These are phyloP conservation scores for Musa troglodytarum DNA, from an alignment of 176 grass and related monocot species.

Conservation along the genomic window DNA sequence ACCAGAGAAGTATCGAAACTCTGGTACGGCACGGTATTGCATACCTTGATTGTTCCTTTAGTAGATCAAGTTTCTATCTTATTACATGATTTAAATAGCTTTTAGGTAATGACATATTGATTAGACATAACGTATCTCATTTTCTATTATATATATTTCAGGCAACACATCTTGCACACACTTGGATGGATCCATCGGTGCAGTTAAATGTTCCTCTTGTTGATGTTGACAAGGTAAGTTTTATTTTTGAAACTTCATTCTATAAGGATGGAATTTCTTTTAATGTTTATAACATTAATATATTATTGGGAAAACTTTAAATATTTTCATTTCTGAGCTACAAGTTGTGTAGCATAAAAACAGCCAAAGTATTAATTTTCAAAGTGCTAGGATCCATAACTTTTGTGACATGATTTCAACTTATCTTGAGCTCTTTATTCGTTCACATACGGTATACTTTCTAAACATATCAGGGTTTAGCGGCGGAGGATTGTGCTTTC, in stretches of 20 bases:
- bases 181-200: constrained; percentile 35
- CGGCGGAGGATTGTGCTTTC: background rate
- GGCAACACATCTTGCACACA: constrained; percentile 22
- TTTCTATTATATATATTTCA: constrained; percentile 28
- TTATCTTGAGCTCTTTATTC: no score
- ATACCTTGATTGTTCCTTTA: background rate
- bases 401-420: no score
- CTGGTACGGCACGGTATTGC: no score
- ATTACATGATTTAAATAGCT: background rate
- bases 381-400: no score
- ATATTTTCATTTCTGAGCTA: no score
- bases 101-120: background rate
- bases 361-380: no score
- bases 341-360: no score
- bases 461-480: background rate
- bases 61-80: background rate
- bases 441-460: no score
- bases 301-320: no score
- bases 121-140: background rate
- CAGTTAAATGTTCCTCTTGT: constrained; percentile 74
- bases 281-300: no score
- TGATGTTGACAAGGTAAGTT: constrained; percentile 84
- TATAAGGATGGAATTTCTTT: constrained; percentile 3
- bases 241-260: background rate
- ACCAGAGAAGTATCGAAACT: no score